A percentile compares a stretch with the other conserved stretches of the same genome.
These are phyloP conservation scores for Bacterosira constricta DNA, from an alignment of 108 stramenopile species.

Conservation along the genomic window DNA sequence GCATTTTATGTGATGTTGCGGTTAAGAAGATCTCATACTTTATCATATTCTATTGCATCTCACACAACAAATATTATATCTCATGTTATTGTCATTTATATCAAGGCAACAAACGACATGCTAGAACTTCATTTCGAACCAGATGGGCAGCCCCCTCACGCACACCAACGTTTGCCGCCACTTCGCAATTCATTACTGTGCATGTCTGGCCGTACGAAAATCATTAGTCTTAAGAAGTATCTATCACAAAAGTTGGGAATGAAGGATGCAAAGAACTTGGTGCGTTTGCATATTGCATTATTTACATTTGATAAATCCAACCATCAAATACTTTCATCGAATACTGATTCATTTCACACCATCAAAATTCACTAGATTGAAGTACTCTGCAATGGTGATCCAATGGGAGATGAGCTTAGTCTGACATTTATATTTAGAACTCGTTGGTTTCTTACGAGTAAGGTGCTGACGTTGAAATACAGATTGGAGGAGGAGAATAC, in stretches of 20 bases:
- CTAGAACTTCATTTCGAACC: constrained; percentile 32
- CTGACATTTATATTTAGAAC: constrained; percentile 57
- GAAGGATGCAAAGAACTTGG: constrained; percentile 18
- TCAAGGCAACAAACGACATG: constrained; percentile 15
- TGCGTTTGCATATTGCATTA: not conserved
- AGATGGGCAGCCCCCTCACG: not conserved
- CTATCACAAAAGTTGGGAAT: constrained; percentile 35
- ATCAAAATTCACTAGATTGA: constrained; percentile 28
- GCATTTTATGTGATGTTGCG: no score
- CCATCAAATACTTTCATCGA: not conserved
- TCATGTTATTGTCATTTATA: not conserved
- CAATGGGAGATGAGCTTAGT: constrained; percentile 61
- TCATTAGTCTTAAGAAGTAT: constrained; percentile 50
- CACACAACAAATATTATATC: not conserved
- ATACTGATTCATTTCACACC: not conserved
- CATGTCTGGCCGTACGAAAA: constrained; percentile 42
- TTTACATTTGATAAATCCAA: not conserved
- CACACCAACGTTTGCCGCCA: constrained; percentile 22
- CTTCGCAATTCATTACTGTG: constrained; percentile 25
- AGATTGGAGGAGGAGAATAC: constrained; percentile 11
- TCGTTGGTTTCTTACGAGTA: constrained; percentile 43
- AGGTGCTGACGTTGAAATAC: constrained; percentile 41
- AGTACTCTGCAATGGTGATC: constrained; percentile 49
- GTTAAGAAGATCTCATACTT: no score
- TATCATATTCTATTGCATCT: no score